Evolutionary conservation across 257 asterid genomes (phyloP).

Genomic region (Nicotiana noctiflora): DNA sequence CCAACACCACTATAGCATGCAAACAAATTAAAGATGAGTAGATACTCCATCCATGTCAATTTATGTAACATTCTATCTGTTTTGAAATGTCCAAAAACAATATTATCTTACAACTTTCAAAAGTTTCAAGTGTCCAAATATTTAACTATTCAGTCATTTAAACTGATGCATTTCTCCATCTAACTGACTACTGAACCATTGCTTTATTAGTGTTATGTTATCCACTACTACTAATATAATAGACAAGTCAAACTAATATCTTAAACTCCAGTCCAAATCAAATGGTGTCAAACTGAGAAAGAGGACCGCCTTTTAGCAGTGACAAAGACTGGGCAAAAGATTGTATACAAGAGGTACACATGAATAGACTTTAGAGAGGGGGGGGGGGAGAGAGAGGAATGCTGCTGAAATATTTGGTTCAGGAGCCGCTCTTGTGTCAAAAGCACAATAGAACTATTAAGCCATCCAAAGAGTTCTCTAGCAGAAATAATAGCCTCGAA

Average conservation of each 20-base stretch:
- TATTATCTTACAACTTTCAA: neutral
- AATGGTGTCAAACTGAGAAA: neutral
- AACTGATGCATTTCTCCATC: neutral
- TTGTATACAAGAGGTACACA: neutral
- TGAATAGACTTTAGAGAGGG: neutral
- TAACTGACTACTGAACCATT: neutral
- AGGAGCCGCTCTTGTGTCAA: neutral
- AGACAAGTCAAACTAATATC: constrained; percentile 5
- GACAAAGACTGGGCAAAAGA: neutral
- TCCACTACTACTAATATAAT: neutral
- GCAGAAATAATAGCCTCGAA: neutral
- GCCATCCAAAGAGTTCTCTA: neutral
- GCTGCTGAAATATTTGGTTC: neutral
- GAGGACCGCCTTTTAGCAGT: neutral
- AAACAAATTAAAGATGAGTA: neutral
- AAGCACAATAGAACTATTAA: neutral
- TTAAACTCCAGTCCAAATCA: neutral
- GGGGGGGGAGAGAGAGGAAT: neutral
- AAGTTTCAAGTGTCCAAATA: neutral
- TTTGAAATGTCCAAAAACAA: constrained; percentile 1
- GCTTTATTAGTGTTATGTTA: neutral
- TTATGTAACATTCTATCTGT: neutral
- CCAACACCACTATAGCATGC: neutral
- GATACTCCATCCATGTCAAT: neutral
- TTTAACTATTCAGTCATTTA: neutral